A percentile compares a stretch with the other conserved stretches of the same genome.
These are phyloP conservation scores for Quercus alba DNA, from an alignment of 306 rosid species.

Conservation along the genomic window DNA sequence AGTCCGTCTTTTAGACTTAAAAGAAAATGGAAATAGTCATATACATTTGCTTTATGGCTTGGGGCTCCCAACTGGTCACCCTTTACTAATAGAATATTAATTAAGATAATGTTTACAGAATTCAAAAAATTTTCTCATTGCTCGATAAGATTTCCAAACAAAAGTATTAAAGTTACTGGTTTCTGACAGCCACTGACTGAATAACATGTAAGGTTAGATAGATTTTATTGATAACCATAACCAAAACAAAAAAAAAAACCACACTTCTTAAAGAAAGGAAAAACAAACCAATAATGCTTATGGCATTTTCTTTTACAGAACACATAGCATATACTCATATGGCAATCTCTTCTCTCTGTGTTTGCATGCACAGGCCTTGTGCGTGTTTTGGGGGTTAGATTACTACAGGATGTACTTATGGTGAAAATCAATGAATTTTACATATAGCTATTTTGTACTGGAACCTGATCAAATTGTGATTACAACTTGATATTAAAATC, in stretches of 20 bases:
- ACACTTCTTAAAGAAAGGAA: neutral
- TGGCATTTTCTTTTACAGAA: neutral
- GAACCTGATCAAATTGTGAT: no score
- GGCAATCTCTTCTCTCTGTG: no score
- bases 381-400: no score
- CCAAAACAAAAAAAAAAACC: neutral
- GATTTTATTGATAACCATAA: conserved; percentile 5
- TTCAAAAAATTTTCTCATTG: conserved; percentile 35
- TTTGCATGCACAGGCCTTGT: no score
- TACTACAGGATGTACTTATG: no score
- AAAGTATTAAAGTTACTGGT: neutral
- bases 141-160: conserved; percentile 34
- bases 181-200: conserved; percentile 17
- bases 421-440: no score
- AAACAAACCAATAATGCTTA: neutral
- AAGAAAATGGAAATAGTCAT: neutral
- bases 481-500: no score
- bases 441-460: no score
- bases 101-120: conserved; percentile 29
- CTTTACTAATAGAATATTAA: conserved; percentile 17
- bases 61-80: conserved; percentile 13
- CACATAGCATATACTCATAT: no score
- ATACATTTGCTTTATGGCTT: conserved; percentile 13
- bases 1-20: neutral
- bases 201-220: conserved; percentile 17